Percentiles rank a stretch among this genome's conserved stretches.
Evolutionary conservation across 108 stramenopile species (phyloP).

Genomic region (Cyclotella cryptica): DNA sequence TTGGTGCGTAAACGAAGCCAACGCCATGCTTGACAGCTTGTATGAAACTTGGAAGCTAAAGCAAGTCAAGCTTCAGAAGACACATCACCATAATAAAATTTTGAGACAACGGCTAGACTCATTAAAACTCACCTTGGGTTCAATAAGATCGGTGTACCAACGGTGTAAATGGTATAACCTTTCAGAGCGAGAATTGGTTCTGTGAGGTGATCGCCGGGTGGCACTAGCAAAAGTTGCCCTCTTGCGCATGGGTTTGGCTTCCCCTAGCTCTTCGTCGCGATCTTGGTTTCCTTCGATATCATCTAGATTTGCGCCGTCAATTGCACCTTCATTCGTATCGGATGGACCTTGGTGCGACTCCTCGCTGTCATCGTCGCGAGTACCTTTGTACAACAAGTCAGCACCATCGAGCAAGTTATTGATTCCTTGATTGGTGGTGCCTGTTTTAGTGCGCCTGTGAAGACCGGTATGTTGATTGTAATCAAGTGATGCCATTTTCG

Average conservation of each 20-base stretch:
- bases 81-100: background rate
- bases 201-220: slow-evolving; percentile 2
- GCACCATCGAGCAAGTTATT: slow-evolving; percentile 47
- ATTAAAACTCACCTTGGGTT: slow-evolving; percentile 22
- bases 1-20: slow-evolving; percentile 34
- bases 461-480: background rate
- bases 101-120: background rate
- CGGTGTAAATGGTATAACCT: slow-evolving; percentile 2
- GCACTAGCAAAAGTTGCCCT: slow-evolving; percentile 7
- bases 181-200: slow-evolving; percentile 12
- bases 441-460: background rate
- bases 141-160: slow-evolving; percentile 48
- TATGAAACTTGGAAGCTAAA: slow-evolving; percentile 27
- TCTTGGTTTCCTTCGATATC: slow-evolving; percentile 4
- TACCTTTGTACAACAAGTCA: slow-evolving; percentile 20
- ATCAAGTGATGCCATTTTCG: slow-evolving; percentile 31
- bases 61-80: background rate
- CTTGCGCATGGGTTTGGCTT: background rate
- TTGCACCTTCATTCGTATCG: background rate
- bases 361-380: background rate
- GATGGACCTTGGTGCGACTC: background rate
- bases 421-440: slow-evolving; percentile 25
- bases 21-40: slow-evolving; percentile 24
- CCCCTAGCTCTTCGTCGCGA: slow-evolving; percentile 48
- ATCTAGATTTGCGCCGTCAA: background rate